Conservation (phyloP, 1,284 basidiomycete genomes). For the Ceratobasidium sp. region DNA sequence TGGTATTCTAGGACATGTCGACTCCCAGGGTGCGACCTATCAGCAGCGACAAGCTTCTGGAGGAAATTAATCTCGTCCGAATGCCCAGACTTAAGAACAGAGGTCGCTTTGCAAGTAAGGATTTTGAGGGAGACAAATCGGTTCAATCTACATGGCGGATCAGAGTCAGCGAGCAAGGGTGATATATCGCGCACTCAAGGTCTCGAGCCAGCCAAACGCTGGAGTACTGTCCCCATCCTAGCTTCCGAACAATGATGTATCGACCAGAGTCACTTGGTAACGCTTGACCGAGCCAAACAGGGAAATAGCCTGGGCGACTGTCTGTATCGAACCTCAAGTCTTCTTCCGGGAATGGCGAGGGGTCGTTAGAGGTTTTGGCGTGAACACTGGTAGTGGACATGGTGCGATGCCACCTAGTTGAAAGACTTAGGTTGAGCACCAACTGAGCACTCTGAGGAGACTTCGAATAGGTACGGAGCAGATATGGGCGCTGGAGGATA, state of each 20-base stretch:
- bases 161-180: background rate
- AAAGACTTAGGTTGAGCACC: background rate
- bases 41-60: background rate
- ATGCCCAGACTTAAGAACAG: background rate
- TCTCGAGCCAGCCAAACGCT: slow-evolving; percentile 94
- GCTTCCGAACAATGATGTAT: slow-evolving; percentile 93
- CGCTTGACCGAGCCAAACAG: slow-evolving; percentile 1
- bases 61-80: slow-evolving; percentile 15
- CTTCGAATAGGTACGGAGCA: too few relatives aligned
- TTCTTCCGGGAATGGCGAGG: slow-evolving; percentile 5
- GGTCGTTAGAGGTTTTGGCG: background rate
- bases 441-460: too few relatives aligned
- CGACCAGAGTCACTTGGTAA: slow-evolving; percentile 62
- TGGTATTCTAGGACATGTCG: slow-evolving; percentile 13
- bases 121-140: slow-evolving; percentile 17
- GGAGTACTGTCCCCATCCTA: slow-evolving; percentile 94
- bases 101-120: slow-evolving; percentile 10
- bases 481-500: too few relatives aligned
- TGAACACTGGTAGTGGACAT: slow-evolving; percentile 6
- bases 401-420: background rate
- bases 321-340: slow-evolving; percentile 5
- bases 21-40: background rate
- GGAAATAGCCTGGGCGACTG: slow-evolving; percentile 3
- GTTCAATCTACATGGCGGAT: background rate
- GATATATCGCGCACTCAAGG: slow-evolving; percentile 64